Evolutionary conservation across 371 early-diverging fungal species (phyloP).

Genomic region (Mucor velutinosus): DNA sequence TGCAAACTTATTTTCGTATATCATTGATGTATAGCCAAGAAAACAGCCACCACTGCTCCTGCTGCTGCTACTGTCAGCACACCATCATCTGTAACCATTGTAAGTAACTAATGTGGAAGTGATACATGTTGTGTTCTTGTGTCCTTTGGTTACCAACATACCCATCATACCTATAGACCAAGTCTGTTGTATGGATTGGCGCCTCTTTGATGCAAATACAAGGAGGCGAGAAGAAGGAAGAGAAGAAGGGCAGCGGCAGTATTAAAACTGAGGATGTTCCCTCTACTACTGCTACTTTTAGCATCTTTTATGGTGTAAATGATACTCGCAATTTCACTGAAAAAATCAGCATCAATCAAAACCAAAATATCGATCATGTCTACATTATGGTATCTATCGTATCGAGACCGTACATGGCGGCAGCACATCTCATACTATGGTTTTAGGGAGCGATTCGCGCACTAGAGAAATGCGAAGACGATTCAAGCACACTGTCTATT

Average conservation of each 20-base stretch:
- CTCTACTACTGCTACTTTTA: constrained; percentile 8
- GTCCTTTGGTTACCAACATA: not conserved
- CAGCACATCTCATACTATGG: not conserved
- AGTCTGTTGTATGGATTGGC: constrained; percentile 18
- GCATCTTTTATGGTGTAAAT: constrained; percentile 16
- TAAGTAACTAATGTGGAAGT: not conserved
- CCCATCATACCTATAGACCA: not conserved
- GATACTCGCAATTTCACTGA: constrained; percentile 17
- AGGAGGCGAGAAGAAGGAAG: not conserved
- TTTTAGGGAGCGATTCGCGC: constrained; percentile 20
- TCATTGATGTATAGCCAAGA: constrained; percentile 1
- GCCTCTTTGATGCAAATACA: constrained; percentile 7
- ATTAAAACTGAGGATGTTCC: not conserved
- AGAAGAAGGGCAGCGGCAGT: not conserved
- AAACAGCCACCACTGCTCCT: not conserved
- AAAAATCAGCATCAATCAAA: not conserved
- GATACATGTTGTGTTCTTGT: constrained; percentile 1
- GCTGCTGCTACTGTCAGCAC: not conserved
- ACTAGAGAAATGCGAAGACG: constrained; percentile 6
- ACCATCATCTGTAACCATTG: constrained; percentile 2
- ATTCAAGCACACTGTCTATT: constrained; percentile 4
- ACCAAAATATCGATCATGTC: constrained; percentile 19
- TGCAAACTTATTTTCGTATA: too few species aligned
- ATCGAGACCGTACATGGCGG: not conserved
- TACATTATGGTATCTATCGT: constrained; percentile 15